Conservation (phyloP, 257 asterid genomes). For the Echites panduratus region DNA sequence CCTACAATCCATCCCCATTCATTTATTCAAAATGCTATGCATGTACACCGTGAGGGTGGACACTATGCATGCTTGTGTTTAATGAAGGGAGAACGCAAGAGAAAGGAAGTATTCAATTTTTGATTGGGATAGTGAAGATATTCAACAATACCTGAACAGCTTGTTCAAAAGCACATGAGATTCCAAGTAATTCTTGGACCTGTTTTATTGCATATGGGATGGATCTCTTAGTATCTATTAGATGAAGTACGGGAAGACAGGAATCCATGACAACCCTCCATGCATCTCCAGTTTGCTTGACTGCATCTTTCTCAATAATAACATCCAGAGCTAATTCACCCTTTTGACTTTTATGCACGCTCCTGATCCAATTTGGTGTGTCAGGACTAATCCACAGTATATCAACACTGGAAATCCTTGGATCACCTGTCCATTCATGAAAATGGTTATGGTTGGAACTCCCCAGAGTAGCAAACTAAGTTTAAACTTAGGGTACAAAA, state of each 20-base stretch:
- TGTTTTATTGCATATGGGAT: constrained; percentile 84
- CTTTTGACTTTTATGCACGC: constrained; percentile 47
- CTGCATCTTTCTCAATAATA: constrained; percentile 71
- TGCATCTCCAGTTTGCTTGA: constrained; percentile 76
- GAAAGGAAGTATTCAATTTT: neutral
- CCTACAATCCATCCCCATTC: neutral
- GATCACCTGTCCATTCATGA: constrained; percentile 61
- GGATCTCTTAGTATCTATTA: constrained; percentile 72
- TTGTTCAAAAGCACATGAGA: constrained; percentile 97
- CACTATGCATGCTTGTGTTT: neutral
- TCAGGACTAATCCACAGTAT: constrained; percentile 69
- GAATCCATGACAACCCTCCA: constrained; percentile 92
- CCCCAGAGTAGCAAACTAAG: neutral
- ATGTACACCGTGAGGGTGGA: neutral
- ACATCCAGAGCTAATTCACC: constrained; percentile 88
- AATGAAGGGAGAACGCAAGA: neutral
- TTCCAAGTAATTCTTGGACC: constrained; percentile 89
- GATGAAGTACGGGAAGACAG: constrained; percentile 74
- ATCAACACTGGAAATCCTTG: constrained; percentile 67
- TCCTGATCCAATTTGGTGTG: constrained; percentile 69
- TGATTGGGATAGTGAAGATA: neutral
- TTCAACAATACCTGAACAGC: constrained; percentile 76
- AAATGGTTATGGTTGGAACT: neutral
- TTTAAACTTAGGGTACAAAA: neutral
- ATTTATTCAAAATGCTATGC: neutral